Evolutionary conservation across 164 flowering plant species (phyloP), one percentile per base, ranked within the genome.

Genomic region (Vitis riparia): DNA sequence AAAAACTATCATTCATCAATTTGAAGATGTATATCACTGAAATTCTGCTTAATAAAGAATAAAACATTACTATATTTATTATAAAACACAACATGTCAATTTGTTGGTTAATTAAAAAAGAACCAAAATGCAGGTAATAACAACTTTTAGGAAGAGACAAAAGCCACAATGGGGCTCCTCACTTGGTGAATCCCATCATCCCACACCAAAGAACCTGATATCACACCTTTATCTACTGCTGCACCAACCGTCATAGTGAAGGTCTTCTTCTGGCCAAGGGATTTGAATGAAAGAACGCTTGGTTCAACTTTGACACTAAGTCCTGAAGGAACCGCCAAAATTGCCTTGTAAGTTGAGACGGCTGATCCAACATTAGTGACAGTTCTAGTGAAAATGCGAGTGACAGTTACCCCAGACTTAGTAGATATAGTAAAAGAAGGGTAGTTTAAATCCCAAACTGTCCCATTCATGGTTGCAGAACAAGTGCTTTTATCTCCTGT

Each of bases 281-380:
- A 48, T 14, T 66, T 62, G 78, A 88, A 90, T 4, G 79, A 56
- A 7, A 87, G 75, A 0, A 48, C 49, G 7, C 32, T 65, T 0
- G 91, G 96, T 3, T 59, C 50, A 5, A 85, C 88, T 50, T 44
- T 12, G n/a, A 89, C 73, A 8, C 16, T 63, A 19, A 87, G 52
- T 23, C 78, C 84, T 11, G 67, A 2, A 0, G 82, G 79, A 3
- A 77, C 71, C 0, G 7, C 44, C 23, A 83, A 65, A 0, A 9
- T 63, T 2, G 85, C 88, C 55, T 68, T 68, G 67, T 86, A 87
- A 19, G 81, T 79, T 8, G 88, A 84, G 0, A 23, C 55, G 0
- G 84, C 59, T 6, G 86, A 68, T 0, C 91, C 93, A 32, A 89
- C 97, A 57, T 91, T 89, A 3, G 93, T 91, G 37, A 91, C 90